Base-by-base conservation (phyloP, 176 grass and related monocot species). In the Avena sativa region DNA sequence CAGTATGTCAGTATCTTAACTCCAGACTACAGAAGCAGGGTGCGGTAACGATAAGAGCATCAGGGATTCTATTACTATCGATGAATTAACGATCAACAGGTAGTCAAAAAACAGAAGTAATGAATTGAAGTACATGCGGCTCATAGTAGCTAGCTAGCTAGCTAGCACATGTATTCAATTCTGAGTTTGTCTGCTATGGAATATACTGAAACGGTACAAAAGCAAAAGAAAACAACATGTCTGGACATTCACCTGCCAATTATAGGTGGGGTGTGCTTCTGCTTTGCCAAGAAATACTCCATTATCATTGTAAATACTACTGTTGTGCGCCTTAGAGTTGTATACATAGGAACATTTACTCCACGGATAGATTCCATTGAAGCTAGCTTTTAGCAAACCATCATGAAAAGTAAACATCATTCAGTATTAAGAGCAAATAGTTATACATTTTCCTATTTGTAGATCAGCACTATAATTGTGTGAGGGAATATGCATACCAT, bases 261-360 rank as follows among this genome's bases (percentile, higher is more conserved):
- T 85, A 97, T 81, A 87, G 94, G 91, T 84, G 79, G 84, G 7
- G 94, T 89, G 68, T 99, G 95, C 84, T 99, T 99, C 71, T 99
- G 97, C 80, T 83, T 94, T 57, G 92, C 87, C 74, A 99, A 74
- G 62, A 97, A 90, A 86, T 93, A 99, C 84, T 99, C 97, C 89
- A 99, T 95, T 84, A 84, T 94, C 97, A 99, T 97, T 82, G 97
- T 97, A 90, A 99, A 99, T 68, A 91, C 89, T 61, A 99, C 97
- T 79, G 97, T 97, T 77, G 97, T 99, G 79, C 97, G 97, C 53
- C 97, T 92, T 69, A 99, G 86, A 44, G 97, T 99, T 74, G 97
- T 97, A 83, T 99, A 99, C 97, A 99, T 99, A 65, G 97, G 97
- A 86, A 99, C 97, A 59, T 99, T 99, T 66, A 99, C 97, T 87